Evolutionary conservation across 1,284 basidiomycete genomes (phyloP), one percentile per base, ranked within the genome.

Genomic region (Abortiporus biennis): DNA sequence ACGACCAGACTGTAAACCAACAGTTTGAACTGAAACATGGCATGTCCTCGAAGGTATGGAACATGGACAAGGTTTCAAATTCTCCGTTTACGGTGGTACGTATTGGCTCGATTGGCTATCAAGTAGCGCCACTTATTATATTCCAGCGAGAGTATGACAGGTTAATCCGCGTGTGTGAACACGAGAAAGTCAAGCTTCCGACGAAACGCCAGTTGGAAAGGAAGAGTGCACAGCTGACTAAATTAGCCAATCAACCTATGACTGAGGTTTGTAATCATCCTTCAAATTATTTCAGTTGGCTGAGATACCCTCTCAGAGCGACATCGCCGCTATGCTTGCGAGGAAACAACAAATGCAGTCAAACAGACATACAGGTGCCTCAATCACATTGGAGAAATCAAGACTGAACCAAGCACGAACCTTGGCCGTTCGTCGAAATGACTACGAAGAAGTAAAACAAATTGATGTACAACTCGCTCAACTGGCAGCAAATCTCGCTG

Each of bases 31-130:
- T 92, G 33, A 76, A 76, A 49, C 84, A 90, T 53, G 90, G 88
- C 8, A 74, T 72, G 36, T 73, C 77, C 1, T 55, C 68, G 3
- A 72, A 69, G 42, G 46, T 63, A 1, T 91, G 83, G 54, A 58
- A 65, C 2, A 89, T 94, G 76, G 86, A 90, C 54, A 85, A 81
- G 51, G 78, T 92, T 2, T 93, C 90, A 3, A 92, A 94, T 56
- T 63, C 74, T 1, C 50, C 64, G 3, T 79, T 86, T 47, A 65
- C 66, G 17, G 63, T 67, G 50, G 88, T 89, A 49, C 46, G 78
- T 65, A 13, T 9, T 23, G 9, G 6, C 15, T 1, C 21, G 11
- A 25, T 46, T 32, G 27, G 30, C 24, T 27, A n/a, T n/a, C n/a
- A n/a, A n/a, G n/a, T n/a, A n/a, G n/a, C n/a, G n/a, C n/a, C 23